phyloP scores from a whole-genome alignment of 2,329 filamentous ascomycete species.

The Amesomyces nigricolor region DNA sequence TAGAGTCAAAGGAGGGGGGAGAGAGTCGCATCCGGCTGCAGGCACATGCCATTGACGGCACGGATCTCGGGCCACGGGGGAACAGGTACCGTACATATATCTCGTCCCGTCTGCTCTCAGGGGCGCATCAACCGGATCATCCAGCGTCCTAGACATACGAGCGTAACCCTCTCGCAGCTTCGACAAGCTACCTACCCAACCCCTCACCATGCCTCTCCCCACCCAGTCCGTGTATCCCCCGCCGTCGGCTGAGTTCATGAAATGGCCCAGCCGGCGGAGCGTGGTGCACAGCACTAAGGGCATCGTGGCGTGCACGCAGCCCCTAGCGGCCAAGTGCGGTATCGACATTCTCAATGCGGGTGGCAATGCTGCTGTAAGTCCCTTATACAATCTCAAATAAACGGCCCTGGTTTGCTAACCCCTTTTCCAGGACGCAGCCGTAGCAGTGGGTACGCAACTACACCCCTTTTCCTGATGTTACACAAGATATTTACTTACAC shows the following conservation, averaged over 20 bases:
- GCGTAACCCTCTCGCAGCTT: background rate
- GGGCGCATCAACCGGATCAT: no score
- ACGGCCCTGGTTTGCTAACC: constrained; percentile 11
- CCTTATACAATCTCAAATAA: background rate
- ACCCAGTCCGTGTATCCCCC: constrained; percentile 44
- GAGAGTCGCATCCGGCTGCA: background rate
- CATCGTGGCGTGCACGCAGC: constrained; percentile 85
- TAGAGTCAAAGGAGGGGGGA: background rate
- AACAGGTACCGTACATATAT: background rate
- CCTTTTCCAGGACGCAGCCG: constrained; percentile 72
- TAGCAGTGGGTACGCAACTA: constrained; percentile 65
- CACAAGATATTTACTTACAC: background rate
- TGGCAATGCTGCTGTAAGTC: constrained; percentile 83
- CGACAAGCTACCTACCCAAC: background rate
- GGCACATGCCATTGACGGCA: background rate
- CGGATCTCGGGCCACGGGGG: constrained; percentile 1
- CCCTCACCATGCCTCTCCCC: constrained; percentile 41
- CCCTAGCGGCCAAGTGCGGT: constrained; percentile 82
- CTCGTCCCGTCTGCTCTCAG: background rate
- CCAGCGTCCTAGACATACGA: background rate
- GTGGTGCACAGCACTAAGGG: constrained; percentile 91
- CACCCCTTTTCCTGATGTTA: background rate
- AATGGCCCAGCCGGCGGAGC: constrained; percentile 75
- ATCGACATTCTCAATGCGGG: constrained; percentile 78
- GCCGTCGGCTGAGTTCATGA: constrained; percentile 47